phyloP scores from a whole-genome alignment of 2,329 filamentous ascomycete species.

The Fusarium austroafricanum region DNA sequence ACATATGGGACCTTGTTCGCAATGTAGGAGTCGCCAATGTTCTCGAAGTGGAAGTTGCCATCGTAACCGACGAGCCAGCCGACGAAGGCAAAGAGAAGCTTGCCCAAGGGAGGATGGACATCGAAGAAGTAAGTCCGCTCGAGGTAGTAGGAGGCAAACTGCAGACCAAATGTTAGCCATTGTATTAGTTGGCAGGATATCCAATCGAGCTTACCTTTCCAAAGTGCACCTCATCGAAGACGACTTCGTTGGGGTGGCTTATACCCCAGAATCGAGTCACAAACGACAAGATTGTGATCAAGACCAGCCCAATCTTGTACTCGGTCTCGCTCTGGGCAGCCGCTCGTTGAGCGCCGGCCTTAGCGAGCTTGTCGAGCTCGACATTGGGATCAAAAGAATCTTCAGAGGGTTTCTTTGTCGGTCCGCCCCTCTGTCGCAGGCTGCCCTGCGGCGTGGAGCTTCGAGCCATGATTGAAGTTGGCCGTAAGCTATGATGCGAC shows the following conservation, averaged over 20 bases:
- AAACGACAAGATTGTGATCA: constrained; percentile 88
- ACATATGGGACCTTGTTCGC: constrained; percentile 97
- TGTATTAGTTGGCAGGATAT: neutral
- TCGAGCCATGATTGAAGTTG: constrained; percentile 57
- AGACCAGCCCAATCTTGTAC: constrained; percentile 80
- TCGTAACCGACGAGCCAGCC: constrained; percentile 98
- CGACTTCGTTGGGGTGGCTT: constrained; percentile 93
- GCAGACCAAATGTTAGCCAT: constrained; percentile 29
- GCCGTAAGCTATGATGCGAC: constrained; percentile 19
- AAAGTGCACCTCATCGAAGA: constrained; percentile 99
- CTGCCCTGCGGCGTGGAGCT: constrained; percentile 66
- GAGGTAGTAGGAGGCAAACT: constrained; percentile 86
- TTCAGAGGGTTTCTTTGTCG: constrained; percentile 61
- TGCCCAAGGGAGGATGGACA: constrained; percentile 97
- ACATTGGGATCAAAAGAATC: constrained; percentile 54
- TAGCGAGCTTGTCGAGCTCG: constrained; percentile 64
- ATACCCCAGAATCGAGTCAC: constrained; percentile 96
- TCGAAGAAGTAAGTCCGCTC: constrained; percentile 99
- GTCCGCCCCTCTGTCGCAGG: constrained; percentile 69
- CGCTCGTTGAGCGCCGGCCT: constrained; percentile 51
- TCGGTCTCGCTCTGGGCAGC: constrained; percentile 75
- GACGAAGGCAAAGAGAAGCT: constrained; percentile 96
- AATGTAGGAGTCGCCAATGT: constrained; percentile 98
- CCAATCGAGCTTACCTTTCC: constrained; percentile 79
- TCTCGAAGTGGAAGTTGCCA: constrained; percentile 97